Evolutionary conservation across 805 yeast species (phyloP).

Genomic region (Hanseniaspora pseudoguilliermondii): DNA sequence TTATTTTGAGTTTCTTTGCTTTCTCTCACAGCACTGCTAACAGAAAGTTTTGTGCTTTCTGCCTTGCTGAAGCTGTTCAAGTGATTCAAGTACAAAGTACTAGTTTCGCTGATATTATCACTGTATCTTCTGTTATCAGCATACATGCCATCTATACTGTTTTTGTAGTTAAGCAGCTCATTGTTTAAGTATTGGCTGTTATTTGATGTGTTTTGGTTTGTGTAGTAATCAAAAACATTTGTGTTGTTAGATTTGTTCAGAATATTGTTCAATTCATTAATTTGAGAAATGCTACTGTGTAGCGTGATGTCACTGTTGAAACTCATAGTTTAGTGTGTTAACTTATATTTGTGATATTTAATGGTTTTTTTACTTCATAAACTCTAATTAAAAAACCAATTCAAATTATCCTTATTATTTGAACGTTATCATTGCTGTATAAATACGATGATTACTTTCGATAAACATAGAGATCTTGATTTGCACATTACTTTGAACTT

Average conservation of each 20-base stretch:
- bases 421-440: too few species aligned
- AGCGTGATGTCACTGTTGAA: conserved; percentile 3
- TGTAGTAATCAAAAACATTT: conserved; percentile 1
- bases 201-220: not conserved
- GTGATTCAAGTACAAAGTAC: not conserved
- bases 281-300: conserved; percentile 7
- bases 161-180: not conserved
- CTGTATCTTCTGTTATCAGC: not conserved
- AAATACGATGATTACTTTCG: too few species aligned
- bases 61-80: not conserved
- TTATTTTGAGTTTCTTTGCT: not conserved
- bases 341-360: not conserved
- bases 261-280: conserved; percentile 3
- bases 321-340: not conserved
- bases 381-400: too few species aligned
- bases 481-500: too few species aligned
- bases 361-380: not conserved
- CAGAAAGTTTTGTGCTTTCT: not conserved
- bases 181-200: not conserved
- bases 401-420: too few species aligned
- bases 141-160: not conserved
- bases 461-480: too few species aligned
- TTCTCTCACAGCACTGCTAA: not conserved
- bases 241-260: not conserved
- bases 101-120: not conserved